Evolutionary conservation across 495 filamentous ascomycete species (phyloP).

Genomic region (Lentithecium fluviatile): DNA sequence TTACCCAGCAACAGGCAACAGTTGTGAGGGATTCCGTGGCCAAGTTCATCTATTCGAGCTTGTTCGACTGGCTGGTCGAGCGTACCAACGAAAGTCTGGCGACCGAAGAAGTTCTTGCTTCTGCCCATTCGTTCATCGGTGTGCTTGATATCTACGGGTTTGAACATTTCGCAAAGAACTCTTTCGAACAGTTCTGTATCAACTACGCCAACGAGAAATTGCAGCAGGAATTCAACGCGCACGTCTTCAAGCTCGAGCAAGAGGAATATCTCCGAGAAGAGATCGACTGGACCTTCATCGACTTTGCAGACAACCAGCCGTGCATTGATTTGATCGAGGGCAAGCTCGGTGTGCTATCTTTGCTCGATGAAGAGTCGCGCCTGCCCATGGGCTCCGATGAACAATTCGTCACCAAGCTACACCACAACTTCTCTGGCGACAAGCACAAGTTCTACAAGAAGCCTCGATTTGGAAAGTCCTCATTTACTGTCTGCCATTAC

Average conservation of each 20-base stretch:
- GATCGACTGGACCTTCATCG: conserved; percentile 99
- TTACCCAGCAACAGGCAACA: conserved; percentile 88
- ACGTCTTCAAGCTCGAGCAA: conserved; percentile 99
- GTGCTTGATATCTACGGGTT: conserved; percentile 99
- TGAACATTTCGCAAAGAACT: conserved; percentile 99
- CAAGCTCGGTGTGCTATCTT: conserved; percentile 86
- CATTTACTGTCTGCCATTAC: conserved; percentile 99
- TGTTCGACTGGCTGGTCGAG: conserved; percentile 98
- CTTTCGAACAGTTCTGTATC: conserved; percentile 99
- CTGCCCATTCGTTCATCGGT: conserved; percentile 92
- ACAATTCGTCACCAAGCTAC: conserved; percentile 94
- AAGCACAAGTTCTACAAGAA: conserved; percentile 99
- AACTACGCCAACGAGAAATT: conserved; percentile 99
- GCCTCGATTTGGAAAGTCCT: conserved; percentile 92
- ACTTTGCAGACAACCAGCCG: conserved; percentile 99
- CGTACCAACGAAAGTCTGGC: conserved; percentile 89
- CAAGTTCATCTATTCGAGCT: conserved; percentile 96
- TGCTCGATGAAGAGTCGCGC: conserved; percentile 94
- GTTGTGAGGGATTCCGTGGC: conserved; percentile 97
- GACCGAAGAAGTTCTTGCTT: conserved; percentile 77
- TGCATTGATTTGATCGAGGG: conserved; percentile 99
- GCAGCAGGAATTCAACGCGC: conserved; percentile 99
- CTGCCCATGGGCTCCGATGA: conserved; percentile 97
- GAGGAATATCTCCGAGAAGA: conserved; percentile 96
- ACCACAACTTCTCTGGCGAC: conserved; percentile 85